Conservation (phyloP, 129 eudicot genomes). For the Pittosporum tobira region DNA sequence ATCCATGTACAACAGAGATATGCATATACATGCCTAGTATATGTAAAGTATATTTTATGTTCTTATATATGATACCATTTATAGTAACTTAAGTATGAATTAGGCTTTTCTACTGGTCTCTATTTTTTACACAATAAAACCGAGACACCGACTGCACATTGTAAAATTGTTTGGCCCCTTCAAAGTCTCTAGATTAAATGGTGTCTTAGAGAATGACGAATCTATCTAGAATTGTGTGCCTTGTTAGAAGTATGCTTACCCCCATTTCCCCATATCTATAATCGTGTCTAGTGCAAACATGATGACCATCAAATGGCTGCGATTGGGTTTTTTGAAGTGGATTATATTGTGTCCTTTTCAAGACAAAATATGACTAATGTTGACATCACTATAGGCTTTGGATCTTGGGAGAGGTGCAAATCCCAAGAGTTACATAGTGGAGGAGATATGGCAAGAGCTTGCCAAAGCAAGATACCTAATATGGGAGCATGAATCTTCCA, state of each 20-base stretch:
- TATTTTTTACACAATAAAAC: too few species aligned
- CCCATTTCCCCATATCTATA: neutral
- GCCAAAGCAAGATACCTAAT: slow-evolving; percentile 61
- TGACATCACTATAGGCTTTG: slow-evolving; percentile 42
- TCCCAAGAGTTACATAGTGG: slow-evolving; percentile 69
- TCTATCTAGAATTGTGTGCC: neutral
- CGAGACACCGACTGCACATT: too few species aligned
- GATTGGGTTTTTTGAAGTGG: neutral
- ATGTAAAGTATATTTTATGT: too few species aligned
- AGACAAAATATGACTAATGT: neutral
- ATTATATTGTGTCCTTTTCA: neutral
- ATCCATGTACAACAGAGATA: neutral
- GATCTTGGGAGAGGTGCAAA: slow-evolving; percentile 84
- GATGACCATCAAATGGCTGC: neutral
- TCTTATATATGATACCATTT: neutral
- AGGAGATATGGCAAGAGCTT: slow-evolving; percentile 88
- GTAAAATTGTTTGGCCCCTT: too few species aligned
- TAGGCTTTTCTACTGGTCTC: neutral
- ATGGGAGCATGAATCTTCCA: slow-evolving; percentile 75
- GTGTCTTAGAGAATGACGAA: neutral
- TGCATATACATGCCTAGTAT: too few species aligned
- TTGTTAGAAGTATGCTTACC: neutral
- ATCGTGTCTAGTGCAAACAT: neutral
- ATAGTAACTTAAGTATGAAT: neutral
- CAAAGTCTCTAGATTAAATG: neutral